These are phyloP conservation scores for Calonectria honghensis DNA, from an alignment of 2,329 filamentous ascomycete genomes.

Conservation along the genomic window DNA sequence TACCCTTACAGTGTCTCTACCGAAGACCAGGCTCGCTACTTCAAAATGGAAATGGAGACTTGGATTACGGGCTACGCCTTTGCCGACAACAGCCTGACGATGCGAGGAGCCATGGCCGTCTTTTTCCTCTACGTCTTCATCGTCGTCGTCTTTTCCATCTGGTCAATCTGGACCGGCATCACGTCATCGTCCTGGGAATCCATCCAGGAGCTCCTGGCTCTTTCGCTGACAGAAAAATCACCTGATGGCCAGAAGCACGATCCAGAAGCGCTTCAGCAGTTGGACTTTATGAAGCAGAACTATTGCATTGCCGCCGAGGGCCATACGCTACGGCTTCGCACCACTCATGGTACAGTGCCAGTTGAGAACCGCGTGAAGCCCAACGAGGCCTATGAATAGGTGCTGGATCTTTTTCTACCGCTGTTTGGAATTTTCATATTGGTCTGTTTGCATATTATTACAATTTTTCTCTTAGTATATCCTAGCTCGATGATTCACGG, in stretches of 20 bases:
- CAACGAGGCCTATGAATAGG: slow-evolving; percentile 34
- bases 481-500: neutral
- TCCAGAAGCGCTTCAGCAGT: neutral
- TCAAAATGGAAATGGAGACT: slow-evolving; percentile 46
- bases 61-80: slow-evolving; percentile 49
- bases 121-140: slow-evolving; percentile 35
- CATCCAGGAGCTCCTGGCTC: slow-evolving; percentile 33
- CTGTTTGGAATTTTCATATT: neutral
- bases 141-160: slow-evolving; percentile 29
- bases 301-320: slow-evolving; percentile 36
- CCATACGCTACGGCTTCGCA: slow-evolving; percentile 14
- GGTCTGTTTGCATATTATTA: neutral
- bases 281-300: slow-evolving; percentile 36
- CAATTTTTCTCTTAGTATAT: neutral
- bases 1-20: slow-evolving; percentile 42
- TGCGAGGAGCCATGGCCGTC: slow-evolving; percentile 33
- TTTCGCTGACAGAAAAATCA: slow-evolving; percentile 24
- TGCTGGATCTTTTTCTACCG: neutral
- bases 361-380: slow-evolving; percentile 30
- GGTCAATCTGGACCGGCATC: slow-evolving; percentile 40
- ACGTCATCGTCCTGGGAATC: slow-evolving; percentile 37
- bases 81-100: slow-evolving; percentile 41
- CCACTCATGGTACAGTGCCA: slow-evolving; percentile 13
- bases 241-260: neutral
- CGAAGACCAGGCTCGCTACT: slow-evolving; percentile 30